These are phyloP conservation scores for Brassica rapa DNA, from an alignment of 345 rosid genomes.

Conservation along the genomic window DNA sequence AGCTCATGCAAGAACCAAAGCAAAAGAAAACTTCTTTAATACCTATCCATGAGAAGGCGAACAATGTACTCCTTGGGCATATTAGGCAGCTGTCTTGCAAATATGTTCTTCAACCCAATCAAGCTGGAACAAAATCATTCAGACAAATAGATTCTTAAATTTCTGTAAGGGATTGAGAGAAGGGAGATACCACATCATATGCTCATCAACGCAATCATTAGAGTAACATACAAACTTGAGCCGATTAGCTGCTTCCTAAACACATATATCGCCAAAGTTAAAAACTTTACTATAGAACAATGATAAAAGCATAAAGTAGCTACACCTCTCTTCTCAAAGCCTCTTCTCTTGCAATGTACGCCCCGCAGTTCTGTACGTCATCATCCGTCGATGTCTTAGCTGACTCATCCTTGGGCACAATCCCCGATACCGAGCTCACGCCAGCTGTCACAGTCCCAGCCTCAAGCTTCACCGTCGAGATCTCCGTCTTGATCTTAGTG, in stretches of 20 bases:
- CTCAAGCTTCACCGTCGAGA: constrained; percentile 66
- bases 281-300: not conserved
- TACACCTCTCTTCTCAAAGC: constrained; percentile 80
- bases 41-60: constrained; percentile 99
- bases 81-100: constrained; percentile 95
- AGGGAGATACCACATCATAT: constrained; percentile 88
- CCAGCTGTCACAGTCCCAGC: constrained; percentile 37
- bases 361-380: constrained; percentile 92
- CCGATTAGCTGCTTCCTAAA: constrained; percentile 87
- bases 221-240: constrained; percentile 81
- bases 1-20: constrained; percentile 7
- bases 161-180: constrained; percentile 31
- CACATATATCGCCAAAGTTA: constrained; percentile 4
- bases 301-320: not conserved
- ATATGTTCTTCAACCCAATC: constrained; percentile 97
- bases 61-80: constrained; percentile 99
- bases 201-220: constrained; percentile 84
- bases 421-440: constrained; percentile 53
- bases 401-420: constrained; percentile 69
- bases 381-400: constrained; percentile 86
- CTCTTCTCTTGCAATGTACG: constrained; percentile 97
- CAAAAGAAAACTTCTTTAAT: constrained; percentile 2
- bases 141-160: not conserved
- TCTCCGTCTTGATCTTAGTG: constrained; percentile 71
- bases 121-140: constrained; percentile 53